These are phyloP conservation scores for Xylariales sp. DNA, from an alignment of 2,329 filamentous ascomycete genomes.

Conservation along the genomic window DNA sequence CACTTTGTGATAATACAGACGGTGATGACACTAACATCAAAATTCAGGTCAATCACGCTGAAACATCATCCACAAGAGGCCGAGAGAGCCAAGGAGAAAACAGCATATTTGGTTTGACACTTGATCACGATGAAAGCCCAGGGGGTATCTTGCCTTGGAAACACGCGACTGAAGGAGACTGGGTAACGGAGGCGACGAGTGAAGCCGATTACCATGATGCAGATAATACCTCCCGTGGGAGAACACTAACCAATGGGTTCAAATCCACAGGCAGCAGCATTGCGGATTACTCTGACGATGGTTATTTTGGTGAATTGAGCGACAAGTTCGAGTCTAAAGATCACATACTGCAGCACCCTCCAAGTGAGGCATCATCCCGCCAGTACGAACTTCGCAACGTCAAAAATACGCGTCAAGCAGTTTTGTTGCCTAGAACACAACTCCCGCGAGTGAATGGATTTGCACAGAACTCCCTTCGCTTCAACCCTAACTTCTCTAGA, in stretches of 20 bases:
- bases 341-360: constrained; percentile 15
- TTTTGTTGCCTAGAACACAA: constrained; percentile 10
- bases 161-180: constrained; percentile 27
- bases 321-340: constrained; percentile 12
- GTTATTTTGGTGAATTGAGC: constrained; percentile 8
- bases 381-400: constrained; percentile 11
- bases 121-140: background rate
- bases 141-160: constrained; percentile 4
- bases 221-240: background rate
- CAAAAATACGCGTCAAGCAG: constrained; percentile 12
- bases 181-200: constrained; percentile 33
- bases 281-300: constrained; percentile 37
- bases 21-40: background rate
- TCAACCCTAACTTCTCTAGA: constrained; percentile 7
- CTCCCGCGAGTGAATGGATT: constrained; percentile 8
- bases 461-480: constrained; percentile 12
- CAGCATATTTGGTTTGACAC: constrained; percentile 2
- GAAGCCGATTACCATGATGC: constrained; percentile 19
- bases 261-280: constrained; percentile 36
- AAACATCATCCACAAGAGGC: too few species aligned
- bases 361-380: background rate
- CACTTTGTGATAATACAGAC: background rate
- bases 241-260: constrained; percentile 5
- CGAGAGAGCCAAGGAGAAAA: background rate
- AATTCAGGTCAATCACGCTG: too few species aligned